Percentiles rank a stretch among this genome's conserved stretches.
These are phyloP conservation scores for Rosa rugosa DNA, from an alignment of 306 rosid genomes.

Conservation along the genomic window DNA sequence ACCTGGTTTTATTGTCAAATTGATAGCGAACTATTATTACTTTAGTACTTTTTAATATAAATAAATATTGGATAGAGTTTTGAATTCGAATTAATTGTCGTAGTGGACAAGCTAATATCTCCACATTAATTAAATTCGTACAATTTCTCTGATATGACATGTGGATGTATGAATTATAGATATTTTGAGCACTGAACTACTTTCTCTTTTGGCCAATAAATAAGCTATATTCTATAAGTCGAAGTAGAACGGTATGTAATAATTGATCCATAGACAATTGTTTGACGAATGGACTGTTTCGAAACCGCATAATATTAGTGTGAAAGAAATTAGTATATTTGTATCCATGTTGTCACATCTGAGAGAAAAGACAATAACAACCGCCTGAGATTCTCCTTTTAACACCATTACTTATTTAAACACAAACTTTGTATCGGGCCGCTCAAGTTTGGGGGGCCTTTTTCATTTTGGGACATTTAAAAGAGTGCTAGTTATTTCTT, in stretches of 20 bases:
- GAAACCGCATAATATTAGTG: not conserved
- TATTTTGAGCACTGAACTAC: not conserved
- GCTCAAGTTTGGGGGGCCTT: not conserved
- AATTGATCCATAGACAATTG: not conserved
- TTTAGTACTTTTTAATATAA: too few relatives aligned
- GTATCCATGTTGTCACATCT: not conserved
- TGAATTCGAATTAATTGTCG: too few relatives aligned
- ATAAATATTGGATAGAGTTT: too few relatives aligned
- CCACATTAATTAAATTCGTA: not conserved
- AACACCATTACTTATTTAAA: not conserved
- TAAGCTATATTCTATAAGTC: not conserved
- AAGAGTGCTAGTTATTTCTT: not conserved
- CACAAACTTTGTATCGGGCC: not conserved
- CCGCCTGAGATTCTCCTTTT: not conserved
- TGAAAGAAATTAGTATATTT: not conserved
- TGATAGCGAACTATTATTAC: too few relatives aligned
- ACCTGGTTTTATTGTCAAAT: too few relatives aligned
- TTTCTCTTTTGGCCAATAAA: not conserved
- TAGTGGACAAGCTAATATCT: not conserved
- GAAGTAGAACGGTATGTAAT: not conserved
- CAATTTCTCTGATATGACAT: not conserved
- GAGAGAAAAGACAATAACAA: not conserved
- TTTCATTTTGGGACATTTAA: not conserved
- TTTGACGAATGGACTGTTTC: not conserved
- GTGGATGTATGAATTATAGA: not conserved